Conservation (phyloP, 1,284 basidiomycete species). For the Leccinum subatratum region DNA sequence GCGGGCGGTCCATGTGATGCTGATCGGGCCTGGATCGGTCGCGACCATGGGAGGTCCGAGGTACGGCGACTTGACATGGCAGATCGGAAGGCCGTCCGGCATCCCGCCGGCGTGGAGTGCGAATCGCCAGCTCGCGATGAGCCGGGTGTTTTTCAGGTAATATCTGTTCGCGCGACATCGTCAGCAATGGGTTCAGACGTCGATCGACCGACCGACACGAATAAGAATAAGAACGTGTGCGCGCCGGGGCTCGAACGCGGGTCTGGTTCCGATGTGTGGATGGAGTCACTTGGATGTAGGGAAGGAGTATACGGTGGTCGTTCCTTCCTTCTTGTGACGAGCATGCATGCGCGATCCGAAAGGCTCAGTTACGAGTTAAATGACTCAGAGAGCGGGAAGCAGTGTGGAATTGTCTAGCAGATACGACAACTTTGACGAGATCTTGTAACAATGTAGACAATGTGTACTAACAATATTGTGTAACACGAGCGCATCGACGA, state of each 20-base stretch:
- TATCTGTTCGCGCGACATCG: constrained; percentile 22
- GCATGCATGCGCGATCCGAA: neutral
- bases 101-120: constrained; percentile 19
- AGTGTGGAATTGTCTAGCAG: too few species aligned
- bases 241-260: neutral
- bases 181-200: too few species aligned
- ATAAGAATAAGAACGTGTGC: neutral
- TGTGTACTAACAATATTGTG: too few species aligned
- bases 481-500: too few species aligned
- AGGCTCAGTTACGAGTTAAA: constrained; percentile 12
- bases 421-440: too few species aligned
- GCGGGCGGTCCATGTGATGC: constrained; percentile 15
- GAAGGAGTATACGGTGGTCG: neutral
- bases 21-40: constrained; percentile 18
- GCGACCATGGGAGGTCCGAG: constrained; percentile 20
- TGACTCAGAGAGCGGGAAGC: too few species aligned
- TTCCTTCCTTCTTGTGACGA: neutral
- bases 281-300: neutral
- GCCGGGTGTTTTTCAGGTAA: constrained; percentile 22
- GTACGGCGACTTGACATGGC: constrained; percentile 29
- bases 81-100: constrained; percentile 21
- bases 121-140: constrained; percentile 21
- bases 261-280: neutral
- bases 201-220: neutral
- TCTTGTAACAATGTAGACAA: too few species aligned